phyloP scores from a whole-genome alignment of 805 yeast species.

The Candida loeiensis region DNA sequence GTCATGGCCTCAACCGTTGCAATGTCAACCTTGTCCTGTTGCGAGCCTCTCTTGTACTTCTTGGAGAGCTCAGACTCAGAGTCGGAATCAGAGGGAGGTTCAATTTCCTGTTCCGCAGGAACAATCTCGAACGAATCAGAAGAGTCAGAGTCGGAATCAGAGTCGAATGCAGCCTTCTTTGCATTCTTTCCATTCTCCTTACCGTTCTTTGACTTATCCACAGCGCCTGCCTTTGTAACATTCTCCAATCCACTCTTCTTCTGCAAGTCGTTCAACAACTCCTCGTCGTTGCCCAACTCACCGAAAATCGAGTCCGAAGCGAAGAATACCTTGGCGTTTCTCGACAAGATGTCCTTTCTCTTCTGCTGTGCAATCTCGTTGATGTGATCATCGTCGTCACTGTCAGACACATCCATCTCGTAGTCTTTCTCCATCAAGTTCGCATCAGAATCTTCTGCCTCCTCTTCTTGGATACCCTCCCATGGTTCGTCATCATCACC shows the following conservation, averaged over 20 bases:
- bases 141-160: slow-evolving; percentile 28
- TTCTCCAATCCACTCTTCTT: slow-evolving; percentile 10
- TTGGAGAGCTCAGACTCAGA: slow-evolving; percentile 33
- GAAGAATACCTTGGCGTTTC: slow-evolving; percentile 36
- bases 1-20: slow-evolving; percentile 98
- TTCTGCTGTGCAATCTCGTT: slow-evolving; percentile 49
- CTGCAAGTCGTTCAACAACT: slow-evolving; percentile 42
- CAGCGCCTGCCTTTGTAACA: background rate
- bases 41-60: slow-evolving; percentile 41
- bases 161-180: slow-evolving; percentile 46
- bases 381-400: slow-evolving; percentile 64
- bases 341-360: slow-evolving; percentile 31
- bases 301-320: slow-evolving; percentile 39
- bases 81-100: slow-evolving; percentile 41
- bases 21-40: slow-evolving; percentile 67
- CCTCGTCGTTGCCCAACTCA: slow-evolving; percentile 42
- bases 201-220: background rate
- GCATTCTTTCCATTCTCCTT: slow-evolving; percentile 3
- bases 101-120: slow-evolving; percentile 21
- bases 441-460: slow-evolving; percentile 33
- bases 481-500: slow-evolving; percentile 71
- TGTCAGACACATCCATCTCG: slow-evolving; percentile 38
- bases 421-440: slow-evolving; percentile 42
- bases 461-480: slow-evolving; percentile 64
- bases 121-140: slow-evolving; percentile 46